A percentile compares a stretch with the other conserved stretches of the same genome.
Evolutionary conservation across 2,329 filamentous ascomycete species (phyloP).

Genomic region (Fusarium sarcochroum): DNA sequence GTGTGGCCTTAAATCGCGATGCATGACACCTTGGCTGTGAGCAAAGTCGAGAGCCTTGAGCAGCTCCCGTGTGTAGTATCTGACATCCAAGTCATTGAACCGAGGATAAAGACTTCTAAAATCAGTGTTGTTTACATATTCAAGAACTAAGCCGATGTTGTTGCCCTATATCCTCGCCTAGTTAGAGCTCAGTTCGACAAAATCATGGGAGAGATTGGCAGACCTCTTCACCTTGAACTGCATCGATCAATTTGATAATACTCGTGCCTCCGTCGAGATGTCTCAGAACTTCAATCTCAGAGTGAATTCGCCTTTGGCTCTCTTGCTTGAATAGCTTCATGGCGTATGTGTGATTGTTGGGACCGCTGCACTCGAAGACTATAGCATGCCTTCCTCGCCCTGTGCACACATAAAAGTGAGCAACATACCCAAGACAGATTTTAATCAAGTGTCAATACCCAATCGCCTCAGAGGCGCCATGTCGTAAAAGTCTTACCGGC

Average conservation of each 20-base stretch:
- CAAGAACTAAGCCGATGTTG: constrained; percentile 19
- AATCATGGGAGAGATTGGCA: accelerated
- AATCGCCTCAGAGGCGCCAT: constrained; percentile 6
- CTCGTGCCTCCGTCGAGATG: constrained; percentile 1
- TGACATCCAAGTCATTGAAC: not conserved
- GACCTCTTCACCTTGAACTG: constrained; percentile 23
- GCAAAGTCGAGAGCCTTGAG: constrained; percentile 19
- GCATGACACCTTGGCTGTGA: constrained; percentile 13
- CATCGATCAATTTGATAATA: constrained; percentile 8
- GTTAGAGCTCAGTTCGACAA: not conserved
- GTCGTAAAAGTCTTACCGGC: constrained; percentile 11
- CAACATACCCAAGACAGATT: not conserved
- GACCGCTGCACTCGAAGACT: constrained; percentile 16
- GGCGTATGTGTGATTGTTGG: constrained; percentile 5
- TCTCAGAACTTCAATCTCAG: constrained; percentile 12
- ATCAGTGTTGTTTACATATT: constrained; percentile 22
- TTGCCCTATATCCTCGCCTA: not conserved
- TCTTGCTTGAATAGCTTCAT: constrained; percentile 31
- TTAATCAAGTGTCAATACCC: not conserved
- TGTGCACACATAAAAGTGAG: not conserved
- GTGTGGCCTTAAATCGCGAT: constrained; percentile 20
- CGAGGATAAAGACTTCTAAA: constrained; percentile 10
- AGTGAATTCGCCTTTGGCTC: not conserved
- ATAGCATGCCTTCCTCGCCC: constrained; percentile 25
- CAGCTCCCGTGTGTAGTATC: constrained; percentile 18